These are phyloP conservation scores for Trichoderma parareesei DNA, from an alignment of 495 filamentous ascomycete genomes.

Conservation along the genomic window DNA sequence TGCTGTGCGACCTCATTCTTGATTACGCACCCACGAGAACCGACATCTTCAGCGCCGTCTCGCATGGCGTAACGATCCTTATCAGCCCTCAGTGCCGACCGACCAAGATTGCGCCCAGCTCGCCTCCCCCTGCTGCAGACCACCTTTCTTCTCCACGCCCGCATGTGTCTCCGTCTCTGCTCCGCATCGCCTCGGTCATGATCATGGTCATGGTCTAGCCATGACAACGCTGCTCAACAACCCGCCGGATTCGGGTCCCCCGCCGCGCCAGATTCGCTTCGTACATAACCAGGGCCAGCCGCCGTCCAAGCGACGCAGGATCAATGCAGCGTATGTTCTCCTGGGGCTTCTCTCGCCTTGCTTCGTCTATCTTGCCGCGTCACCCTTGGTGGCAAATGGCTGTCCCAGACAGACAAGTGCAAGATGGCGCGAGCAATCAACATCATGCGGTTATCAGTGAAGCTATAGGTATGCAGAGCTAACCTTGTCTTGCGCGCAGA, in stretches of 20 bases:
- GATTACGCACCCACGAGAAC: too few relatives aligned
- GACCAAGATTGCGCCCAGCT: not conserved
- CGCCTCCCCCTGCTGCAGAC: not conserved
- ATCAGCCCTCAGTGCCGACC: not conserved
- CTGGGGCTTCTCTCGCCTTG: constrained; percentile 18
- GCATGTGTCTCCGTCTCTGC: not conserved
- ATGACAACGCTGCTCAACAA: constrained; percentile 36
- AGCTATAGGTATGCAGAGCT: not conserved
- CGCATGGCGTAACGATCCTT: too few relatives aligned
- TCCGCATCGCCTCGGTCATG: not conserved
- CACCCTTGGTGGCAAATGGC: constrained; percentile 3
- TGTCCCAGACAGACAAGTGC: too few relatives aligned
- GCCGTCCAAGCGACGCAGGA: constrained; percentile 69
- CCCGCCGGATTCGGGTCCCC: constrained; percentile 17
- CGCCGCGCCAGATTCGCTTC: constrained; percentile 60
- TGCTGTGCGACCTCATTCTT: not conserved
- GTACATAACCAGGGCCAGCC: constrained; percentile 76
- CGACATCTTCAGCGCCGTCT: too few relatives aligned
- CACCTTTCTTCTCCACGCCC: not conserved
- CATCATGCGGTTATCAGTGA: too few relatives aligned
- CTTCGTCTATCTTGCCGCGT: constrained; percentile 10
- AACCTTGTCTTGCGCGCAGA: constrained; percentile 29
- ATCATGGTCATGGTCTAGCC: constrained; percentile 13
- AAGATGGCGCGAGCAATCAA: too few relatives aligned
- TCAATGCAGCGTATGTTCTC: constrained; percentile 66